These are phyloP conservation scores for Thalassiosira hispida DNA, from an alignment of 352 stramenopile species.

Conservation along the genomic window DNA sequence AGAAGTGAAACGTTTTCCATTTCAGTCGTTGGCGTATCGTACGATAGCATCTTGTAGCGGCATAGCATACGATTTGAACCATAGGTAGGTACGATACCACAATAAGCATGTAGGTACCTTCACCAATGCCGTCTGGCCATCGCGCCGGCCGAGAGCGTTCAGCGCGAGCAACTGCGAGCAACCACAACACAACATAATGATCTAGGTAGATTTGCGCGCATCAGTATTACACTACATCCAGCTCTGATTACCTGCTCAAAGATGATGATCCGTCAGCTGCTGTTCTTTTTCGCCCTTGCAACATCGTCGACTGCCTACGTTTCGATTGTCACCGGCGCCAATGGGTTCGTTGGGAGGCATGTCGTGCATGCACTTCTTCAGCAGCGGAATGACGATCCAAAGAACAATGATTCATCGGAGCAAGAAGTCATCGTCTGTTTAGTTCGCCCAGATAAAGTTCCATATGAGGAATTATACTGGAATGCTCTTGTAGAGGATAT, in stretches of 20 bases:
- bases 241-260: background rate
- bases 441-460: conserved; percentile 61
- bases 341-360: conserved; percentile 73
- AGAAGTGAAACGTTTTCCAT: too few species aligned
- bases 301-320: conserved; percentile 26
- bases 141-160: too few species aligned
- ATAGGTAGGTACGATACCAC: too few species aligned
- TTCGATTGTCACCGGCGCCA: conserved; percentile 79
- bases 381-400: conserved; percentile 3
- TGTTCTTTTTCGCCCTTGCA: background rate
- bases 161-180: too few species aligned
- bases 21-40: too few species aligned
- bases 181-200: too few species aligned
- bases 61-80: too few species aligned
- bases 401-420: conserved; percentile 23
- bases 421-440: conserved; percentile 66
- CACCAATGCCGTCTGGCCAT: too few species aligned
- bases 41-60: too few species aligned
- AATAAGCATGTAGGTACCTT: too few species aligned
- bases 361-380: conserved; percentile 65
- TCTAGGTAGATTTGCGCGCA: too few species aligned
- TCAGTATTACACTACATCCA: too few species aligned
- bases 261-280: background rate
- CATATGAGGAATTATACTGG: conserved; percentile 71
- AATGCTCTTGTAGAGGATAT: conserved; percentile 37